phyloP scores from a whole-genome alignment of 352 stramenopile species.

The Globisporangium lucens region DNA sequence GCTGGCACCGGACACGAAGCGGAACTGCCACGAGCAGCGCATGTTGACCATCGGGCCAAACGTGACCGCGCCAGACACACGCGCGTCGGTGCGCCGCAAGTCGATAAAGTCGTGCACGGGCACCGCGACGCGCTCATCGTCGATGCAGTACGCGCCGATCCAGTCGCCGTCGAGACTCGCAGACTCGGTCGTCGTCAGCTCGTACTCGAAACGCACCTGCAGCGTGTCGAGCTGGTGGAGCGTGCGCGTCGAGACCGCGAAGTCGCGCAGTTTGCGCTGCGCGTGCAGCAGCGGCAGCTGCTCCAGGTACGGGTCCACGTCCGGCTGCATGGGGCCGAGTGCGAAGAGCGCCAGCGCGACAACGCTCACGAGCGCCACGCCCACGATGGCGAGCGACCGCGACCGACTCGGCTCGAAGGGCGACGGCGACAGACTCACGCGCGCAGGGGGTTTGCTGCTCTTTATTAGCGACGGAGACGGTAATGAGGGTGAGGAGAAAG shows the following conservation, averaged over 20 bases:
- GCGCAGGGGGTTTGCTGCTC: slow-evolving; percentile 1
- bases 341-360: slow-evolving; percentile 1
- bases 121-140: slow-evolving; percentile 11
- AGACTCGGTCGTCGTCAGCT: background rate
- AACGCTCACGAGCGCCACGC: slow-evolving; percentile 15
- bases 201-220: slow-evolving; percentile 37
- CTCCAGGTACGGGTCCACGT: slow-evolving; percentile 11
- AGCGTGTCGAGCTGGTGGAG: slow-evolving; percentile 33
- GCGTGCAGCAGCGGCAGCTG: slow-evolving; percentile 11
- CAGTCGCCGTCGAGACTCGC: slow-evolving; percentile 10
- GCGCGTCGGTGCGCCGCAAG: slow-evolving; percentile 5
- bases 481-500: background rate
- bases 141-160: slow-evolving; percentile 24
- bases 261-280: slow-evolving; percentile 19
- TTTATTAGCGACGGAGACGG: background rate
- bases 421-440: slow-evolving; percentile 1
- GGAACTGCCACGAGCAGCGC: slow-evolving; percentile 27
- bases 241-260: slow-evolving; percentile 26
- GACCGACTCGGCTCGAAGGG: slow-evolving; percentile 2
- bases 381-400: background rate
- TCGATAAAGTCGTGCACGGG: slow-evolving; percentile 20
- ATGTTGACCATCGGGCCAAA: slow-evolving; percentile 30
- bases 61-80: background rate
- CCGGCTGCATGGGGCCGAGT: slow-evolving; percentile 7
- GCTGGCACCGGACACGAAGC: slow-evolving; percentile 21